Percentiles rank a stretch among this genome's conserved stretches.
Conservation (phyloP, 2,329 filamentous ascomycete species). For the Ascosphaera apis region DNA sequence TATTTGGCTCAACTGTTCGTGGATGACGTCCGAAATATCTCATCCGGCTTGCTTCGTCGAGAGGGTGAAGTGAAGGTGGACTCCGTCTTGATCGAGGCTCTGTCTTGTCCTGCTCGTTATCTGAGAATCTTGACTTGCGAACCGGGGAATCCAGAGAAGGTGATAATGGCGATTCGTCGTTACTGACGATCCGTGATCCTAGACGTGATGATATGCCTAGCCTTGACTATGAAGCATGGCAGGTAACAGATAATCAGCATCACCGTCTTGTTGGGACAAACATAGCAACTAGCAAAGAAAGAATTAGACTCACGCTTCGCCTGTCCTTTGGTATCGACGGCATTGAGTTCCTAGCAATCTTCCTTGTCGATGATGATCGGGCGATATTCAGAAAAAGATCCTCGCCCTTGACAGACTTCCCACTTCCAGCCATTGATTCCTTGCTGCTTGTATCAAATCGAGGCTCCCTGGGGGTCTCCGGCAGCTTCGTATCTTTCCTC, state of each 20-base stretch:
- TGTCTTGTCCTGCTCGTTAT: constrained; percentile 11
- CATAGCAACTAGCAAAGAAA: constrained; percentile 3
- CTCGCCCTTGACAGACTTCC: constrained; percentile 15
- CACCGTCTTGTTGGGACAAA: too few species aligned
- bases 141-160: constrained; percentile 11
- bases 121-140: constrained; percentile 11
- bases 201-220: constrained; percentile 14
- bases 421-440: constrained; percentile 15
- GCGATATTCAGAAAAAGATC: constrained; percentile 26
- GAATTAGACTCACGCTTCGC: constrained; percentile 13
- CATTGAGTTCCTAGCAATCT: constrained; percentile 12
- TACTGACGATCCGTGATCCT: constrained; percentile 13
- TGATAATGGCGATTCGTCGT: constrained; percentile 11
- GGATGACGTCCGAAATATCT: constrained; percentile 14
- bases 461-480: constrained; percentile 6
- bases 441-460: constrained; percentile 8
- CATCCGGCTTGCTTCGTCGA: constrained; percentile 15
- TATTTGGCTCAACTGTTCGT: constrained; percentile 15
- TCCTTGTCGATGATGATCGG: constrained; percentile 16
- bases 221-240: constrained; percentile 11
- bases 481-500: constrained; percentile 10
- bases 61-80: constrained; percentile 15
- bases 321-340: neutral
- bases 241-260: too few species aligned
- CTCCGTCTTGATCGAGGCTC: constrained; percentile 11